Evolutionary conservation across 208 protist species (phyloP).

Genomic region (Leishmania gerbilli): DNA sequence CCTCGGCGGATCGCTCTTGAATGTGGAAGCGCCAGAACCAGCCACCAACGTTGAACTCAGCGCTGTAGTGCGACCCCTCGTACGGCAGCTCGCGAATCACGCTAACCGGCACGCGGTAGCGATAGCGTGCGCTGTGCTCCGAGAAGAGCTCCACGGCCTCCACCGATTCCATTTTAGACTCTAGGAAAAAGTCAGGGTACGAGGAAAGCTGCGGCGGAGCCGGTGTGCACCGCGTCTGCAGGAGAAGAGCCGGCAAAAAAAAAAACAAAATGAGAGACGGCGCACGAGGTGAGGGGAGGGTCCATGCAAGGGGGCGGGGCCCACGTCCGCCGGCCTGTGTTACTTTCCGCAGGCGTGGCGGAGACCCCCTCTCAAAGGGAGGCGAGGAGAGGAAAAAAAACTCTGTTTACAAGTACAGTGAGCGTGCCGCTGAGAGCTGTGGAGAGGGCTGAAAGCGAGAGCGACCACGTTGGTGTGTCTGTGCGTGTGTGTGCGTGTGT

Average conservation of each 20-base stretch:
- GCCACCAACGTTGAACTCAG: slow-evolving; percentile 77
- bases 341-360: neutral
- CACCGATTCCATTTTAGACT: slow-evolving; percentile 48
- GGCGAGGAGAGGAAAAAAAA: neutral
- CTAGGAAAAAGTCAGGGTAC: neutral
- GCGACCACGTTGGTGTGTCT: neutral
- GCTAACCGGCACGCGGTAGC: slow-evolving; percentile 79
- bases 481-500: neutral
- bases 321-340: neutral
- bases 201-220: neutral
- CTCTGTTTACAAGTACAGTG: neutral
- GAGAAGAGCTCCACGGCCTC: slow-evolving; percentile 74
- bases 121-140: slow-evolving; percentile 62
- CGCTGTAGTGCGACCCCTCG: slow-evolving; percentile 73
- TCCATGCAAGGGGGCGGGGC: neutral
- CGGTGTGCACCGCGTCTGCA: neutral
- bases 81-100: slow-evolving; percentile 64
- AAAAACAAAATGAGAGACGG: neutral
- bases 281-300: neutral
- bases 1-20: slow-evolving; percentile 58
- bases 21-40: slow-evolving; percentile 86
- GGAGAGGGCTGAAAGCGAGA: neutral
- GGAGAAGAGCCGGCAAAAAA: neutral
- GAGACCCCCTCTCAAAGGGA: neutral
- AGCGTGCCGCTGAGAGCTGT: neutral